Evolutionary conservation across 345 rosid genomes (phyloP), one percentile per base, ranked within the genome.

Genomic region (Xanthoceras sorbifolium): DNA sequence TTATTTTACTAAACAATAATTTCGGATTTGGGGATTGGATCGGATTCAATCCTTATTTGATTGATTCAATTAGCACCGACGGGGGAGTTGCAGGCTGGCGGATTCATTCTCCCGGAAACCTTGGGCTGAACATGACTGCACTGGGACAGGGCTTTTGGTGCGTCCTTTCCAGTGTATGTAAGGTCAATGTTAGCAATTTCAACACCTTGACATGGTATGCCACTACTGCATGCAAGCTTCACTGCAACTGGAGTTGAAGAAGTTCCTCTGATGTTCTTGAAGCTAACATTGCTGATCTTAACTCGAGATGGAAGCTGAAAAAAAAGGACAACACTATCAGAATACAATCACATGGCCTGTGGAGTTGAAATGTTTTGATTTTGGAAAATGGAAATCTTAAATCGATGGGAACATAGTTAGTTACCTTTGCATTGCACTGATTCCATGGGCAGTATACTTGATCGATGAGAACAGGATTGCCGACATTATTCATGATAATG

Each of bases 391-490:
- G n/a, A n/a, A n/a, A n/a, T n/a, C n/a, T n/a, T n/a, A n/a, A n/a
- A n/a, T n/a, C n/a, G n/a, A n/a, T n/a, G n/a, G n/a, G n/a, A n/a
- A n/a, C n/a, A n/a, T n/a, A n/a, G n/a, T 36, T 36, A 36, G 0
- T 36, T 67, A 85, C 84, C 77, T 76, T 22, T 3, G 48, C 3
- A 22, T 66, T 70, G 83, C 88, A 85, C 9, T 64, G 65, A 26
- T 74, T 67, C 14, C 54, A 57, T 2, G 89, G 86, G 73, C 84
- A 88, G 40, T 88, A 88, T 28, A 57, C 42, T 71, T 87, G 90
- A 69, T 87, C 90, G 8, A 87, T 17, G 34, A 85, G 0, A 25
- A 87, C 52, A 26, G 89, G 86, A 61, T n/a, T n/a, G n/a, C n/a
- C n/a, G n/a, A n/a, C n/a, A n/a, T n/a, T n/a, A n/a, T n/a, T n/a